Percentiles rank a stretch among this genome's conserved stretches.
These are phyloP conservation scores for Sporothrix variecibatus DNA, from an alignment of 2,329 filamentous ascomycete species.

Conservation along the genomic window DNA sequence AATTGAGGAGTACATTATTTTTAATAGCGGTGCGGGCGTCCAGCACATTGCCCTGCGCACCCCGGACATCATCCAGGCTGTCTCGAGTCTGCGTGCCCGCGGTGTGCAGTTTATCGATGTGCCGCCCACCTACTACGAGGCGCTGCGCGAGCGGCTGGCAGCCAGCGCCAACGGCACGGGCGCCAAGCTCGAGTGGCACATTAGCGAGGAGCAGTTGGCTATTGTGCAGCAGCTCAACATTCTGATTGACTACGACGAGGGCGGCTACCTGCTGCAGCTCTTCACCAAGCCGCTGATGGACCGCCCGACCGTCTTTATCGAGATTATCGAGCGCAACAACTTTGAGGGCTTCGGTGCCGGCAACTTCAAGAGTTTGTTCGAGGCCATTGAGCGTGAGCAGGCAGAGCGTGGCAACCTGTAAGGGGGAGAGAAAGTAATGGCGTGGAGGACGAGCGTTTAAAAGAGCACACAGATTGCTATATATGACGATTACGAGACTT, in stretches of 20 bases:
- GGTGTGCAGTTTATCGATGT: constrained; percentile 93
- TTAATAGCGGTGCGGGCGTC: constrained; percentile 86
- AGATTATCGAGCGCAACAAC: constrained; percentile 90
- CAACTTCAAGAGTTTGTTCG: constrained; percentile 93
- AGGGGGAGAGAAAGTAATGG: neutral
- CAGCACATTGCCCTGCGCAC: constrained; percentile 93
- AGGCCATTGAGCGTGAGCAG: constrained; percentile 94
- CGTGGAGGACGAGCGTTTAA: neutral
- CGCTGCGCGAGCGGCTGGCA: constrained; percentile 73
- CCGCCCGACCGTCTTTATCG: constrained; percentile 90
- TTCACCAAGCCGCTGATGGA: constrained; percentile 91
- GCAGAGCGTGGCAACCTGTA: constrained; percentile 79
- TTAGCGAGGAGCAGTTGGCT: constrained; percentile 75
- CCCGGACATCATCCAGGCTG: constrained; percentile 73
- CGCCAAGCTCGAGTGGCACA: constrained; percentile 49
- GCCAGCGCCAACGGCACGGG: constrained; percentile 39
- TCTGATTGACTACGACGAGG: constrained; percentile 92
- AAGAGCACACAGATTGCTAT: neutral
- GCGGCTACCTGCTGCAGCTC: constrained; percentile 76
- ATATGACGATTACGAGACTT: neutral
- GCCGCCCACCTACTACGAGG: constrained; percentile 80
- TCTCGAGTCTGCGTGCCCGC: constrained; percentile 76
- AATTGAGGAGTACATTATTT: constrained; percentile 91
- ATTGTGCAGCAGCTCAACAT: constrained; percentile 77
- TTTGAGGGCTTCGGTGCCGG: constrained; percentile 93